Evolutionary conservation across 495 filamentous ascomycete genomes (phyloP), one percentile per base, ranked within the genome.

Genomic region (Hyaloscypha hepaticicola): DNA sequence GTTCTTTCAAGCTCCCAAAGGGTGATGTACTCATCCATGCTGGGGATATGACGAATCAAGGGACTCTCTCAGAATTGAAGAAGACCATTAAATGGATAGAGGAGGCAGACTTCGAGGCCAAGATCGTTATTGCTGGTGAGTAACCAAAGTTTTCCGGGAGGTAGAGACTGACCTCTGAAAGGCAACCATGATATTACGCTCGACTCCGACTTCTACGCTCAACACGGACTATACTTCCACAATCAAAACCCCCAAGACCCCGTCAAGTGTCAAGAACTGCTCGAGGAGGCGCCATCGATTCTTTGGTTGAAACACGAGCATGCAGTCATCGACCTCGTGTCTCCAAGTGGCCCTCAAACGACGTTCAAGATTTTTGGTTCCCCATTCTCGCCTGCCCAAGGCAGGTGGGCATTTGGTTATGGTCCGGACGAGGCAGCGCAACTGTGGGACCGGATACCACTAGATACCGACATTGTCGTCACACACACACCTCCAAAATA

Each of bases 11-110:
- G 26, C 77, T 97, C 2, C 95, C 94, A 6, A 80, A 85, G 27
- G 94, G 93, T 16, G 94, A 98, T 69, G 84, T 98, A 3, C 79
- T 98, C 21, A 90, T 98, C 48, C 95, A 97, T 70, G 91, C 93
- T 8, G 94, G 94, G 8, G 94, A 98, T 73, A 79, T 97, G 41
- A 88, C 88, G 49, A 95, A 95, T 66, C 83, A 86, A 69, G 94
- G 94, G 48, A 91, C 86, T 51, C 83, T 84, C 27, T 74, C 75
- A 16, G 90, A 95, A 64, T 81, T 93, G 59, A 86, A 88, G 75
- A 82, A 79, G 22, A 79, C 85, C 33, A 81, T 96, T 8, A 81
- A 90, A 69, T 98, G 94, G 94, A 83, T 98, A 6, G 81, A 85
- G 60, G 81, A 77, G 49, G 84, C 91, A 0, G 88, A 91, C 6